These are phyloP conservation scores for Neonectria magnoliae DNA, from an alignment of 2,329 filamentous ascomycete species.

Conservation along the genomic window DNA sequence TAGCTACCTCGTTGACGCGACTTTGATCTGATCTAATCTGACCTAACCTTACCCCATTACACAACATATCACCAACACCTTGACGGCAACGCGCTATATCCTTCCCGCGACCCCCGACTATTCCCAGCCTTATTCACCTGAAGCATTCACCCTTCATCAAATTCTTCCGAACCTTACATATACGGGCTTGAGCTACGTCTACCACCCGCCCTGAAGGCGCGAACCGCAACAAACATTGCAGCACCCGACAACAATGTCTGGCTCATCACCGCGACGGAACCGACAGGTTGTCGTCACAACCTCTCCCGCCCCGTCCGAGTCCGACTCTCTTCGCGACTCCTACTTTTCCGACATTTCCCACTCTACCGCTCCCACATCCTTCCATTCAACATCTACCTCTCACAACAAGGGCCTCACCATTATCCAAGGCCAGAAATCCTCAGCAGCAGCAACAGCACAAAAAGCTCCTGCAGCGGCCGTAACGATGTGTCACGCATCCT, in stretches of 20 bases:
- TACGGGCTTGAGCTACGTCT: constrained; percentile 9
- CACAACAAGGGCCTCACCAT: constrained; percentile 34
- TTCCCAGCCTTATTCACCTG: constrained; percentile 11
- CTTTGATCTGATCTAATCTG: constrained; percentile 25
- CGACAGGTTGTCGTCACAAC: constrained; percentile 40
- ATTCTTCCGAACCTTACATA: neutral
- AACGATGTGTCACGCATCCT: constrained; percentile 38
- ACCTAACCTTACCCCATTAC: constrained; percentile 6
- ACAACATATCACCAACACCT: constrained; percentile 18
- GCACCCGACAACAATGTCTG: constrained; percentile 32
- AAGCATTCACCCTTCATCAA: neutral
- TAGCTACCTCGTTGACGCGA: constrained; percentile 25
- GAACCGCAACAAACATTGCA: neutral
- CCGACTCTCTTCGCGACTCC: constrained; percentile 41
- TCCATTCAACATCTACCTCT: constrained; percentile 39
- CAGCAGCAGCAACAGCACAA: constrained; percentile 14
- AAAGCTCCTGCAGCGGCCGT: constrained; percentile 25
- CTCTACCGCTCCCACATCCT: constrained; percentile 44
- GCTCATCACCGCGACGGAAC: constrained; percentile 37
- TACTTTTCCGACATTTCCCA: constrained; percentile 42
- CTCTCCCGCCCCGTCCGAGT: constrained; percentile 40
- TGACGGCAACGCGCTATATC: constrained; percentile 14
- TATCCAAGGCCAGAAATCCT: constrained; percentile 22
- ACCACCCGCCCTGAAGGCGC: constrained; percentile 14
- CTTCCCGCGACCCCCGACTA: neutral